A percentile compares a stretch with the other conserved stretches of the same genome.
These are phyloP conservation scores for Verbascum thapsus DNA, from an alignment of 257 asterid species.

Conservation along the genomic window DNA sequence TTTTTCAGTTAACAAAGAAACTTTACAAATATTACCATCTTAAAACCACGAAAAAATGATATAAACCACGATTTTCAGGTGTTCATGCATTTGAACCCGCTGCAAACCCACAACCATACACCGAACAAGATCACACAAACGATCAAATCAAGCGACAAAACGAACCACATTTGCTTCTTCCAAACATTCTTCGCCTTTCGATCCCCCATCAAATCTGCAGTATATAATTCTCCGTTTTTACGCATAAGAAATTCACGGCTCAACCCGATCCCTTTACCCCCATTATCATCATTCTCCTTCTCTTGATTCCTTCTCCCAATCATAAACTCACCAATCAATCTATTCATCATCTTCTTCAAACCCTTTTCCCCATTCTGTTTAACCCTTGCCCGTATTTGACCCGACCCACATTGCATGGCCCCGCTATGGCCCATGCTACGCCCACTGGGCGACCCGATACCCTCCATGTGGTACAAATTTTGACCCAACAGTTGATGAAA, in stretches of 20 bases:
- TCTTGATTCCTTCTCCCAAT: slow-evolving; percentile 36
- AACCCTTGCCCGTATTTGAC: slow-evolving; percentile 36
- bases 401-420: slow-evolving; percentile 33
- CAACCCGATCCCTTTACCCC: slow-evolving; percentile 35
- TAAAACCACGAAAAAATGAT: background rate
- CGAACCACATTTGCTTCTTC: slow-evolving; percentile 86
- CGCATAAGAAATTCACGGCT: slow-evolving; percentile 41
- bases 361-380: slow-evolving; percentile 35
- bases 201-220: slow-evolving; percentile 48
- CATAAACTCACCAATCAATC: slow-evolving; percentile 39
- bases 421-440: slow-evolving; percentile 34
- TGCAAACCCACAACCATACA: slow-evolving; percentile 84
- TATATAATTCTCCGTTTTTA: slow-evolving; percentile 41
- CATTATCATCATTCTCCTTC: slow-evolving; percentile 35
- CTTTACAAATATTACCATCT: slow-evolving; percentile 9
- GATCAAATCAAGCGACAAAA: slow-evolving; percentile 68
- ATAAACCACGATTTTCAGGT: slow-evolving; percentile 38
- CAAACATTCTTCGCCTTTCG: slow-evolving; percentile 70
- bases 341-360: slow-evolving; percentile 48
- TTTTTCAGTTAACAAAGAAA: slow-evolving; percentile 3
- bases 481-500: slow-evolving; percentile 66
- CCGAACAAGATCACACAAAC: slow-evolving; percentile 65
- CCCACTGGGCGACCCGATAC: slow-evolving; percentile 43
- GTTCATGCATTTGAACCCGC: slow-evolving; percentile 80
- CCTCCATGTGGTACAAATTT: slow-evolving; percentile 39